Evolutionary conservation across 2,329 filamentous ascomycete genomes (phyloP).

Genomic region (Dactylellina haptotyla): DNA sequence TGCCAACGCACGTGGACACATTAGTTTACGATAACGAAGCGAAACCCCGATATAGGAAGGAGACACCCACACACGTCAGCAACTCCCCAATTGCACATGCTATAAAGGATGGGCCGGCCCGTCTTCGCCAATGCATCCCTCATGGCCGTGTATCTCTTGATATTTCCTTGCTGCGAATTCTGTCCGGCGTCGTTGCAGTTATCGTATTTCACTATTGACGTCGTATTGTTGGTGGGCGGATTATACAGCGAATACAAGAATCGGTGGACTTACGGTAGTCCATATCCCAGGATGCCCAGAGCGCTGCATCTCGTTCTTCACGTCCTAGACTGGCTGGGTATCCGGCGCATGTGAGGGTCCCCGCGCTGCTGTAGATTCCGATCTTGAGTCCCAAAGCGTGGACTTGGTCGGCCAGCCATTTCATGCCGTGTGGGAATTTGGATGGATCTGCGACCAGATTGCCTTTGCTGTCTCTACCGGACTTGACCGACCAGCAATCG

Average conservation of each 20-base stretch:
- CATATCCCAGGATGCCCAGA: conserved; percentile 34
- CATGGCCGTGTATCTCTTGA: conserved; percentile 59
- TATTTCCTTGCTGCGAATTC: conserved; percentile 62
- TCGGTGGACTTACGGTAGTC: conserved; percentile 11
- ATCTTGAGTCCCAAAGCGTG: conserved; percentile 52
- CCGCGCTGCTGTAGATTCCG: conserved; percentile 57
- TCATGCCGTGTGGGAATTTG: conserved; percentile 55
- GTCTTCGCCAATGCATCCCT: conserved; percentile 60
- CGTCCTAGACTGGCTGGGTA: conserved; percentile 43
- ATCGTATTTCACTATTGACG: conserved; percentile 58
- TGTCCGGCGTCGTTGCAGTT: conserved; percentile 64
- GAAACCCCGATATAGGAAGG: neutral
- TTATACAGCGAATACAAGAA: neutral
- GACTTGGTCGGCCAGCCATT: conserved; percentile 51
- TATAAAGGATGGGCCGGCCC: conserved; percentile 59
- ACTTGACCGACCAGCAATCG: conserved; percentile 57
- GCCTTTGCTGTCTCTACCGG: conserved; percentile 57
- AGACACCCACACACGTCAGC: conserved; percentile 57
- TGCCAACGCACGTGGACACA: neutral
- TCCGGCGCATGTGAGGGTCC: conserved; percentile 34
- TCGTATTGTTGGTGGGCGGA: neutral
- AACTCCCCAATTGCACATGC: conserved; percentile 62
- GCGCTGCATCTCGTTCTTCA: conserved; percentile 53
- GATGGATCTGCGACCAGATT: conserved; percentile 41
- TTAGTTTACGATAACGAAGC: neutral